A percentile compares a stretch with the other conserved stretches of the same genome.
Conservation (phyloP, 2,329 filamentous ascomycete species). For the Alternaria arborescens region DNA sequence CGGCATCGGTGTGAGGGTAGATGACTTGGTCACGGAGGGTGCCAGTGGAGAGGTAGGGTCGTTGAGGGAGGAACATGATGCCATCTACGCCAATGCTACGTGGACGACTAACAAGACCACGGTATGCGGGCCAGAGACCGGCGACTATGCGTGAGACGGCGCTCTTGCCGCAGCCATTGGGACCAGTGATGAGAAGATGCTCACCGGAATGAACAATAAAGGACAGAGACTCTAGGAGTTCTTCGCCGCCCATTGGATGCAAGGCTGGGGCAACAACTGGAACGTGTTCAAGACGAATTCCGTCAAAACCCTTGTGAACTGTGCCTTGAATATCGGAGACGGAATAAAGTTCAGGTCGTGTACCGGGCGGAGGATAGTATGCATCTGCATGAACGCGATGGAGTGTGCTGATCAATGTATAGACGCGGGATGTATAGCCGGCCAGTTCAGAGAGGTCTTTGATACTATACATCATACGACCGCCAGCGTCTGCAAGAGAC, state of each 20-base stretch:
- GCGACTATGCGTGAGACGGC: constrained; percentile 87
- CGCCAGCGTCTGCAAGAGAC: constrained; percentile 93
- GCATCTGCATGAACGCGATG: constrained; percentile 92
- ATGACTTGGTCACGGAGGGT: constrained; percentile 97
- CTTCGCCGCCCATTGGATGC: constrained; percentile 89
- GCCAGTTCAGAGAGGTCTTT: constrained; percentile 96
- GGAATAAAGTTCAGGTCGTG: constrained; percentile 82
- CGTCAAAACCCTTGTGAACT: constrained; percentile 92
- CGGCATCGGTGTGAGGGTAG: constrained; percentile 92
- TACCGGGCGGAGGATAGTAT: constrained; percentile 75
- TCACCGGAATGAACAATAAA: constrained; percentile 91
- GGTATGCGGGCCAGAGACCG: constrained; percentile 94
- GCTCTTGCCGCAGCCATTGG: constrained; percentile 93
- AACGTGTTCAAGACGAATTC: constrained; percentile 90
- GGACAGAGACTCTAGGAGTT: constrained; percentile 86
- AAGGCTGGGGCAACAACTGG: constrained; percentile 89
- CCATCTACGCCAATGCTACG: constrained; percentile 83
- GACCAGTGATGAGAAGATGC: constrained; percentile 91
- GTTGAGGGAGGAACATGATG: constrained; percentile 97
- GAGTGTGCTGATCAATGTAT: constrained; percentile 92
- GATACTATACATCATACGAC: constrained; percentile 99
- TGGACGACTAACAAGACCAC: constrained; percentile 87
- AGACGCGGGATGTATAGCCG: constrained; percentile 94
- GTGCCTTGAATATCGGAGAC: constrained; percentile 92
- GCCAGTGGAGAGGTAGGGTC: constrained; percentile 89